Percentiles rank a stretch among this genome's conserved stretches.
Evolutionary conservation across 345 rosid genomes (phyloP).

Genomic region (Salix arbutifolia): DNA sequence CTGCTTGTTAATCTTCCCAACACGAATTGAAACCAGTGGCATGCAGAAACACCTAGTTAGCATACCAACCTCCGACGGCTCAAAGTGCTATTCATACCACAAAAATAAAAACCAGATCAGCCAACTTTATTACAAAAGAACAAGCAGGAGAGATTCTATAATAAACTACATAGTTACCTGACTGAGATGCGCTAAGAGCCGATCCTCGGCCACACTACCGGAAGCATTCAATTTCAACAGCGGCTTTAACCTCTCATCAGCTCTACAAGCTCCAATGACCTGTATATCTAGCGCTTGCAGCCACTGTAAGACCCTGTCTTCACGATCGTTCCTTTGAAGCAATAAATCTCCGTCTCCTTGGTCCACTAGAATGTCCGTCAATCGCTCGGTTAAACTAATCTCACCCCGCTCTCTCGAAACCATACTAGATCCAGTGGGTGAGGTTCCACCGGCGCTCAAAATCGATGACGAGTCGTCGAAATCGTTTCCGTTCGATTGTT

Average conservation of each 20-base stretch:
- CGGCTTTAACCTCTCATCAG: conserved; percentile 93
- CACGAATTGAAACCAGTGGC: conserved; percentile 87
- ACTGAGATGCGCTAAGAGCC: conserved; percentile 70
- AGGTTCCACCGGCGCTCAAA: conserved; percentile 29
- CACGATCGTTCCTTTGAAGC: conserved; percentile 55
- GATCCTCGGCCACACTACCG: conserved; percentile 68
- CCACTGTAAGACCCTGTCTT: conserved; percentile 82
- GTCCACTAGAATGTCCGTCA: conserved; percentile 47
- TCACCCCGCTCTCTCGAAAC: conserved; percentile 29
- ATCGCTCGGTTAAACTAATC: conserved; percentile 48
- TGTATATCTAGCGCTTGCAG: conserved; percentile 88
- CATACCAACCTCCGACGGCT: conserved; percentile 89
- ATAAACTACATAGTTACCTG: conserved; percentile 45
- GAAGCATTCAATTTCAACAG: conserved; percentile 67
- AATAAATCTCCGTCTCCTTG: conserved; percentile 61
- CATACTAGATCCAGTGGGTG: conserved; percentile 37
- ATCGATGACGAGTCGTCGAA: conserved; percentile 28
- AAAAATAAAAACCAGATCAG: background rate
- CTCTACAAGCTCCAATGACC: conserved; percentile 91
- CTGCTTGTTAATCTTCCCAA: conserved; percentile 74
- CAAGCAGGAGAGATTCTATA: background rate
- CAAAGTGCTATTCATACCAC: conserved; percentile 58
- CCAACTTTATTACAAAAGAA: background rate
- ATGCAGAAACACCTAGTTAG: conserved; percentile 90
- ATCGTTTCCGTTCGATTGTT: conserved; percentile 40